Percentiles rank a stretch among this genome's conserved stretches.
phyloP scores from a whole-genome alignment of 331 rosid species.

The Rosa hybrid region DNA sequence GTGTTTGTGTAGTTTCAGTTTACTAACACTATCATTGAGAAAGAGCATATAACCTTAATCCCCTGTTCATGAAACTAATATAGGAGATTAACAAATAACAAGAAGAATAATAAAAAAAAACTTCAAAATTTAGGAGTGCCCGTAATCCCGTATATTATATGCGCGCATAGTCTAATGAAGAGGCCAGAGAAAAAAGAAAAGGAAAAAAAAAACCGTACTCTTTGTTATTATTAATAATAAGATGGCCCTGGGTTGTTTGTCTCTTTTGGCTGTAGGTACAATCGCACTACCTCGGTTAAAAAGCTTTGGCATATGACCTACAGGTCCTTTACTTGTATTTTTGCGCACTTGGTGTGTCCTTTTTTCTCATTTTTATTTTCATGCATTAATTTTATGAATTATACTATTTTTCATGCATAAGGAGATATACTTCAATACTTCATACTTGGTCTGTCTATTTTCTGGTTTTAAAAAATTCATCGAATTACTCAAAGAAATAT shows the following conservation, averaged over 20 bases:
- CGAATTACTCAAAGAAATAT: conserved; percentile 44
- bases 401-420: neutral
- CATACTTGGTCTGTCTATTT: neutral
- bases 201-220: neutral
- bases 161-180: conserved; percentile 6
- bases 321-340: conserved; percentile 37
- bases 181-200: neutral
- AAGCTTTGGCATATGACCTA: conserved; percentile 43
- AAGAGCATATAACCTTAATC: neutral
- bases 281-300: conserved; percentile 41
- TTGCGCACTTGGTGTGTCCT: conserved; percentile 35
- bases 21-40: neutral
- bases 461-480: conserved; percentile 30
- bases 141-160: neutral
- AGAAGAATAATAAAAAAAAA: neutral
- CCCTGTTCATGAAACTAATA: neutral
- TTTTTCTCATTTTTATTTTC: conserved; percentile 17
- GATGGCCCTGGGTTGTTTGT: conserved; percentile 31
- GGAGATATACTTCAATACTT: neutral
- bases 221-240: neutral
- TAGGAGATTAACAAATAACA: neutral
- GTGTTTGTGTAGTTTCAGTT: neutral
- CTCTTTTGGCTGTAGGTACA: conserved; percentile 18
- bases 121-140: neutral
- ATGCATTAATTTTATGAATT: neutral